Evolutionary conservation across 2,329 filamentous ascomycete genomes (phyloP), one percentile per base, ranked within the genome.

Genomic region (Septoria linicola): DNA sequence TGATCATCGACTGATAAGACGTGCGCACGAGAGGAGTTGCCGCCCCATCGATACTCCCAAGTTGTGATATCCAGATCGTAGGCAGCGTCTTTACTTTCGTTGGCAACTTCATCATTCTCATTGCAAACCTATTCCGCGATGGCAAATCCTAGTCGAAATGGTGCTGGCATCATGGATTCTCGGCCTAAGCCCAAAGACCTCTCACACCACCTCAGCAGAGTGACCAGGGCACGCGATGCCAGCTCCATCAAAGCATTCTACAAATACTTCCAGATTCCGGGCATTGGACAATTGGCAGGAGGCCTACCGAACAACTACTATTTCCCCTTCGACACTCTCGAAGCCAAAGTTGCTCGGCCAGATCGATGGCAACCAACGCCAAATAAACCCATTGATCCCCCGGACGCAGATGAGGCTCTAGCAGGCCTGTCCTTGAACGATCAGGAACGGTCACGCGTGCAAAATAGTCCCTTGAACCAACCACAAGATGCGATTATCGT

Each of bases 281-380:
- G 80, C 30, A 81, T 84, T 59, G 79, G 76, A 13, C 82, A 84
- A 62, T 67, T 84, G 31, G 81, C 81, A 8, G 81, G 81, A 63
- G 81, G 81, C 54, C 80, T 95, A 17, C 91, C 91, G 13, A 85
- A 93, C 69, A 77, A 85, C 32, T 80, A 80, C 51, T 89, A 89
- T 72, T 96, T 96, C 66, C 91, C 91, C 7, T 96, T 87, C 70
- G 90, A 96, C 63, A 93, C 89, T 0, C 82, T 96, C 57, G 89
- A 95, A 71, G 88, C 90, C 34, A 83, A 86, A 59, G 82, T 86
- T 55, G 88, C 89, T 25, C 80, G 81, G 55, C 84, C 89, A 6
- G 76, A 86, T 58, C 81, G 90, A 69, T 93, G 87, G 78, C 77
- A 80, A 27, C 86, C 86, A 1, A 84, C 84, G 8, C 80, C 83